phyloP scores from a whole-genome alignment of 768 basidiomycete species.

The Suillus occidentalis region DNA sequence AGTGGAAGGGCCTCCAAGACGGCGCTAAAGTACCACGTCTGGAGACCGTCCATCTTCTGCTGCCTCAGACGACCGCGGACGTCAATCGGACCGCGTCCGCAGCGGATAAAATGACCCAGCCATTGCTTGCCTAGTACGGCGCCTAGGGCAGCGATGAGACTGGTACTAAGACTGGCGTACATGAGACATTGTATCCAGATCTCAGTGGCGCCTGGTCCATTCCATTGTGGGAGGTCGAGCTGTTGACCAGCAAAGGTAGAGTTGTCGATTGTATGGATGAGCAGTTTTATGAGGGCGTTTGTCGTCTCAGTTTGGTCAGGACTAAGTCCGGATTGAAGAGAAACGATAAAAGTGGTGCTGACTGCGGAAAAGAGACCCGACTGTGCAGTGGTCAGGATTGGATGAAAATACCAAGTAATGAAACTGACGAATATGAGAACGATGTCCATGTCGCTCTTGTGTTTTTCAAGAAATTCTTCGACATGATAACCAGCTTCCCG shows the following conservation, averaged over 20 bases:
- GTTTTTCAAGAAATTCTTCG: conserved; percentile 17
- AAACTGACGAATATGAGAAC: conserved; percentile 25
- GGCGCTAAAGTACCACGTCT: conserved; percentile 15
- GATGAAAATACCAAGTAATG: too few species aligned
- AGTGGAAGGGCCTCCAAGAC: conserved; percentile 12
- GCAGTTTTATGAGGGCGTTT: conserved; percentile 18
- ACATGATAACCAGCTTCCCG: conserved; percentile 18
- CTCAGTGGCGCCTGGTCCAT: conserved; percentile 9
- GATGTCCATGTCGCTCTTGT: conserved; percentile 19
- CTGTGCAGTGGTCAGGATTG: conserved; percentile 15
- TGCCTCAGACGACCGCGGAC: conserved; percentile 15
- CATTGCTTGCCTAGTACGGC: conserved; percentile 30
- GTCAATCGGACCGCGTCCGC: conserved; percentile 19
- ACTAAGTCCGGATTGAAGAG: conserved; percentile 34
- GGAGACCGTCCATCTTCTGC: conserved; percentile 10
- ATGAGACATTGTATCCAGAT: conserved; percentile 18
- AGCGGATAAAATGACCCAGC: conserved; percentile 21
- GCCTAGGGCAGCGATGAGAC: conserved; percentile 24
- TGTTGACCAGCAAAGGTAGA: conserved; percentile 6
- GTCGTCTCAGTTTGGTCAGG: conserved; percentile 25
- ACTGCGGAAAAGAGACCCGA: conserved; percentile 42
- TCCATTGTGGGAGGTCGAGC: conserved; percentile 11
- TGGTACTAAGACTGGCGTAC: conserved; percentile 23
- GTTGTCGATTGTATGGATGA: conserved; percentile 9
- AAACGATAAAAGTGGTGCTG: conserved; percentile 37